Conservation (phyloP, 2,329 filamentous ascomycete species). For the Aphanocladium album region DNA sequence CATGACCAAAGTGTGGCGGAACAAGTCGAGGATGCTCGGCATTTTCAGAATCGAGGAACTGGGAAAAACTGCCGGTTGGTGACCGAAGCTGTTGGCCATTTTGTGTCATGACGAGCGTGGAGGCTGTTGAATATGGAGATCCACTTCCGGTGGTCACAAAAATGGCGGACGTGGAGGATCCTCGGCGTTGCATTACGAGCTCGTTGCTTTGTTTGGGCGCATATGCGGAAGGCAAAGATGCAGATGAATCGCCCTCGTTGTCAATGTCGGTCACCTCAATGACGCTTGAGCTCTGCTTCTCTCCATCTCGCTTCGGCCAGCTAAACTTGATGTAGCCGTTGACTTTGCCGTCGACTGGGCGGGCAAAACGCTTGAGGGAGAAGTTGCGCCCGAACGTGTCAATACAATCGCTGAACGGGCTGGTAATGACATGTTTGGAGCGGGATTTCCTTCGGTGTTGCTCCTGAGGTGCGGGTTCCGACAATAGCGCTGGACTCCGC, state of each 20-base stretch:
- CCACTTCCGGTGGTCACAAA: neutral
- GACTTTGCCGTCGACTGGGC: slow-evolving; percentile 29
- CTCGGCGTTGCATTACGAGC: neutral
- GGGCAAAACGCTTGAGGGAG: slow-evolving; percentile 21
- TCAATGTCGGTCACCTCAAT: neutral
- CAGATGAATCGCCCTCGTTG: neutral
- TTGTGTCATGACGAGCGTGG: neutral
- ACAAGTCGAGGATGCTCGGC: neutral
- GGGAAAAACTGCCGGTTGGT: neutral
- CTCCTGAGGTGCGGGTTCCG: slow-evolving; percentile 1
- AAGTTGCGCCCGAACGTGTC: slow-evolving; percentile 23
- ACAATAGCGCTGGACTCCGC: neutral
- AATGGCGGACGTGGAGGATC: neutral
- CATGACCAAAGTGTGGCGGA: slow-evolving; percentile 5
- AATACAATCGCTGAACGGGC: slow-evolving; percentile 29
- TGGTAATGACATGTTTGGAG: slow-evolving; percentile 17
- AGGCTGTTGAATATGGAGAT: neutral
- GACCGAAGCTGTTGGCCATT: neutral
- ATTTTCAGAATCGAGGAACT: neutral
- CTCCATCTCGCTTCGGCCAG: slow-evolving; percentile 24
- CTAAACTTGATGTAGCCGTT: slow-evolving; percentile 36
- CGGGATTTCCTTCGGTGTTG: slow-evolving; percentile 13
- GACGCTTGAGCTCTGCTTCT: neutral
- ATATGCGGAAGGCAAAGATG: neutral
- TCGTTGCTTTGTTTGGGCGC: neutral